Base-by-base conservation (phyloP, 441 rosid genomes). In the Erysimum pusillum region DNA sequence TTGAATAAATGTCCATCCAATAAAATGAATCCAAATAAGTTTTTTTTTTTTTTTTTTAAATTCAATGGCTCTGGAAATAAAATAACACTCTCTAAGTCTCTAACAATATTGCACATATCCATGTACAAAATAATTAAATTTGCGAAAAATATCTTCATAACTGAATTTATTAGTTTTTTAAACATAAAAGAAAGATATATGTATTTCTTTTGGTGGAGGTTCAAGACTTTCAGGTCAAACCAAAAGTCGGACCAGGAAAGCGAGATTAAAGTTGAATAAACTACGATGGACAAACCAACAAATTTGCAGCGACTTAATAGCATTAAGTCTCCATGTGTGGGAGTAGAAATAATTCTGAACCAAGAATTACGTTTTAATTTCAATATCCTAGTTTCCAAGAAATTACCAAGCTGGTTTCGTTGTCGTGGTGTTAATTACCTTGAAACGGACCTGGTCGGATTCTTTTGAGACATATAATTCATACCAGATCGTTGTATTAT, bases 231-330 rank as follows among this genome's bases (percentile, higher is more conserved):
- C 7, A 46, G 17, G 5, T n/a, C 25, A 52, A 53, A 14, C 3
- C 6, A 46, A 22, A 44, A 7, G 7, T 66, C 25, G 67, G 78
- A 66, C 60, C 67, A 57, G 9, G 77, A 56, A 65, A 65, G 39
- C 58, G 65, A 74, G 35, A 45, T 46, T 57, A 6, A 8, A 54
- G 58, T 64, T 63, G 77, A 63, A 64, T 54, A 10, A 41, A 52
- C 41, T 3, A 63, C 15, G 12, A 52, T 53, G 34, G 56, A 63
- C 56, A 53, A 14, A 42, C 35, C 7, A 49, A 51, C 38, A 41
- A 38, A 10, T 17, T 17, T 73, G 63, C 71, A 53, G 51, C 46
- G 70, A 63, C 63, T 61, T 0, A 15, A 25, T 38, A 32, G 70
- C 45, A 41, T 13, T 5, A 74, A 64, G 72, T 65, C 71, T 32